phyloP scores from a whole-genome alignment of 2,329 filamentous ascomycete species.

The Esteya vermicola region DNA sequence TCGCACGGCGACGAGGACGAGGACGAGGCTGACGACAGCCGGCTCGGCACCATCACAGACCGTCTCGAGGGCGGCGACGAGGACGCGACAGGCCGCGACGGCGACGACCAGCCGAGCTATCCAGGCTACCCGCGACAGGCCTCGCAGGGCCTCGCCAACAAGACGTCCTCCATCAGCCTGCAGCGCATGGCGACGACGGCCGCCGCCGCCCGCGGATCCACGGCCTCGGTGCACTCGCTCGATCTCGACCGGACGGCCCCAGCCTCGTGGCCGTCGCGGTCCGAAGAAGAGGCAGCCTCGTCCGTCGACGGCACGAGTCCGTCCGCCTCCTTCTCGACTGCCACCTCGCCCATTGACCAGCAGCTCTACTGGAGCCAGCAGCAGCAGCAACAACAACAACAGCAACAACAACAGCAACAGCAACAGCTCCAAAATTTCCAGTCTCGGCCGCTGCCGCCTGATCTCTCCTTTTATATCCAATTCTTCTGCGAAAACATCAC shows the following conservation, averaged over 20 bases:
- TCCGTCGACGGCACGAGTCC: constrained; percentile 36
- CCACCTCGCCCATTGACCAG: constrained; percentile 22
- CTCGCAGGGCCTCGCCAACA: constrained; percentile 18
- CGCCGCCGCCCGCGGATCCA: no score
- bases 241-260: no score
- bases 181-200: constrained; percentile 15
- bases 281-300: no score
- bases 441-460: constrained; percentile 51
- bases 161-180: constrained; percentile 22
- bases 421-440: no score
- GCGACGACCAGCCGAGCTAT: background rate
- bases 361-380: no score
- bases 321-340: constrained; percentile 37
- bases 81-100: constrained; percentile 13
- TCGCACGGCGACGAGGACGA: constrained; percentile 41
- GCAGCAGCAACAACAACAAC: no score
- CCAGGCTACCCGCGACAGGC: background rate
- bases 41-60: constrained; percentile 40
- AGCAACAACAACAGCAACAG: no score
- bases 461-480: constrained; percentile 63
- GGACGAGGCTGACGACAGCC: constrained; percentile 28
- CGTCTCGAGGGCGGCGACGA: no score
- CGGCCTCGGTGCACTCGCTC: no score
- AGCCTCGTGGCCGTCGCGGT: no score
- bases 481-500: constrained; percentile 70